Conservation (phyloP, 139 green algal genomes). For the Chlorella sp. region DNA sequence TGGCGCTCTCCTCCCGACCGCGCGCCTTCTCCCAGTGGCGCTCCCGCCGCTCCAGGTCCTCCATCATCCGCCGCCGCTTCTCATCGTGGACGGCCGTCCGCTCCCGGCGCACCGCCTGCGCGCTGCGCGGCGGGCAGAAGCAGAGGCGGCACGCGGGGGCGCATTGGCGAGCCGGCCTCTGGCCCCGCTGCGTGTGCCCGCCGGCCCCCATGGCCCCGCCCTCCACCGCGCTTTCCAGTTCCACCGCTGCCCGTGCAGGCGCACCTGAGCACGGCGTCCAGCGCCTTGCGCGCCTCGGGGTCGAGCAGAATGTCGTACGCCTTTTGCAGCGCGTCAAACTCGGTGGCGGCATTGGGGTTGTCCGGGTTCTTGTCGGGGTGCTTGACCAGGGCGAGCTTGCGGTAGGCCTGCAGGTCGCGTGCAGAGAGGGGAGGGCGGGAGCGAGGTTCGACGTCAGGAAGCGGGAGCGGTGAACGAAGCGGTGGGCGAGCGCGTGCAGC, state of each 20-base stretch:
- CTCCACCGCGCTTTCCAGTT: too few relatives aligned
- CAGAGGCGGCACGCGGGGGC: too few relatives aligned
- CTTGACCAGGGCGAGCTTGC: slow-evolving; percentile 69
- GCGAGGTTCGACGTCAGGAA: not conserved
- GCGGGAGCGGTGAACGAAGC: not conserved
- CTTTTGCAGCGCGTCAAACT: slow-evolving; percentile 83
- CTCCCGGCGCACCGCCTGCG: slow-evolving; percentile 41
- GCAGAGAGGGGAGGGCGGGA: not conserved
- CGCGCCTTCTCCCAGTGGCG: slow-evolving; percentile 20
- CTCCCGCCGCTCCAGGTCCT: slow-evolving; percentile 77
- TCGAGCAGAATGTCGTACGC: slow-evolving; percentile 85
- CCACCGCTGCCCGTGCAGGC: too few relatives aligned
- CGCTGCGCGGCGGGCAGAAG: not conserved
- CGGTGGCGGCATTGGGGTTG: slow-evolving; percentile 58
- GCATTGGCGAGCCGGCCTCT: too few relatives aligned
- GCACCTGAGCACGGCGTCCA: slow-evolving; percentile 71
- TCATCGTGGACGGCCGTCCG: slow-evolving; percentile 48
- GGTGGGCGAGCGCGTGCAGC: too few relatives aligned
- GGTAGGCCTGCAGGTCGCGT: slow-evolving; percentile 75
- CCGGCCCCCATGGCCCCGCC: too few relatives aligned
- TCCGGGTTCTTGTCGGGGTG: slow-evolving; percentile 83
- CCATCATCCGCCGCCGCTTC: slow-evolving; percentile 80
- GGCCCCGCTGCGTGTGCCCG: too few relatives aligned
- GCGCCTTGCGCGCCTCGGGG: slow-evolving; percentile 58
- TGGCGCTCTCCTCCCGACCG: slow-evolving; percentile 40